Evolutionary conservation across 164 flowering plant species (phyloP).

Genomic region (Kingdonia uniflora): DNA sequence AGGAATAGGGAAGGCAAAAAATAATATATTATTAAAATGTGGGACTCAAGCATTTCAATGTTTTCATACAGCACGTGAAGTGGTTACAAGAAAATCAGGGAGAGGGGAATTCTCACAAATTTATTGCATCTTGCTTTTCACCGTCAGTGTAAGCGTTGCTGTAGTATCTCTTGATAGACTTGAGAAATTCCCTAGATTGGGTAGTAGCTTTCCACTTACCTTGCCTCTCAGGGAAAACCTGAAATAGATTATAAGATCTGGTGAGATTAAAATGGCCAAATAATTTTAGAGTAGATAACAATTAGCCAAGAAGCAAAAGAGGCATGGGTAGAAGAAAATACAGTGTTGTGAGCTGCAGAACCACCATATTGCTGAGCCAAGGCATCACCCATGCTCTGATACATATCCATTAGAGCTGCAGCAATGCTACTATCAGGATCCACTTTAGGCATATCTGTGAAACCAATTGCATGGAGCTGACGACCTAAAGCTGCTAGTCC

Average conservation of each 20-base stretch:
- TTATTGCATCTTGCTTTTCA: constrained; percentile 98
- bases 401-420: constrained; percentile 94
- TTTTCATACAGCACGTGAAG: neutral
- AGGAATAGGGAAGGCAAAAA: too few species aligned
- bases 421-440: constrained; percentile 88
- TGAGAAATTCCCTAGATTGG: constrained; percentile 83
- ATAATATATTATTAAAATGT: too few species aligned
- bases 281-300: neutral
- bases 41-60: too few species aligned
- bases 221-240: constrained; percentile 98
- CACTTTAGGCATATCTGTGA: constrained; percentile 71
- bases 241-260: constrained; percentile 6
- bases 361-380: constrained; percentile 99
- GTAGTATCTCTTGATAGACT: constrained; percentile 90
- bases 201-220: constrained; percentile 99
- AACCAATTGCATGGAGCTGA: constrained; percentile 87
- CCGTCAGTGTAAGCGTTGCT: constrained; percentile 95
- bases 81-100: constrained; percentile 1
- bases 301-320: constrained; percentile 1
- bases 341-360: constrained; percentile 96
- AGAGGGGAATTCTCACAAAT: constrained; percentile 41
- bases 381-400: constrained; percentile 95
- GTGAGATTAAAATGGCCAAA: too few species aligned
- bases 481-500: constrained; percentile 91
- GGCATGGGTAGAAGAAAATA: constrained; percentile 16